These are phyloP conservation scores for Kodamaea fukazawae DNA, from an alignment of 805 yeast species.

Conservation along the genomic window DNA sequence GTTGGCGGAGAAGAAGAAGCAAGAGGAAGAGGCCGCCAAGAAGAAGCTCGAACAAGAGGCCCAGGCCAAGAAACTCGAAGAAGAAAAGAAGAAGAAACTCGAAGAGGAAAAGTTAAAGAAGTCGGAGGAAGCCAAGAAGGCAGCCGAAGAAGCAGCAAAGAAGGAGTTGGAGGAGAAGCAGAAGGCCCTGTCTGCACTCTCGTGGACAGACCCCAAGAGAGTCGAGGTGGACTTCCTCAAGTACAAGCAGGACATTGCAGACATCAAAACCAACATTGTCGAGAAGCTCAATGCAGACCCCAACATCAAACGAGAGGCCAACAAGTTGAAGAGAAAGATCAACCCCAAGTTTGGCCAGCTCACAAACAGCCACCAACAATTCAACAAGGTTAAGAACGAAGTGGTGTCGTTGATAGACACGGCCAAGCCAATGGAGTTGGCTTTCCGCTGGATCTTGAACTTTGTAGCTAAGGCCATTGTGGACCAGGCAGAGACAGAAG, in stretches of 20 bases:
- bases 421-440: slow-evolving; percentile 48
- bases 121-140: slow-evolving; percentile 18
- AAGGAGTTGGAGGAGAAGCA: slow-evolving; percentile 12
- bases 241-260: slow-evolving; percentile 50
- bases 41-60: slow-evolving; percentile 7
- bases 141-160: slow-evolving; percentile 5
- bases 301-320: slow-evolving; percentile 51
- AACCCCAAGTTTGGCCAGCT: slow-evolving; percentile 92
- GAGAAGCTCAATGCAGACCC: slow-evolving; percentile 51
- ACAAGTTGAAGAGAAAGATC: slow-evolving; percentile 67
- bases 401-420: slow-evolving; percentile 48
- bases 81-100: slow-evolving; percentile 9
- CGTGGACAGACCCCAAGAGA: slow-evolving; percentile 29
- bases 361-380: slow-evolving; percentile 66
- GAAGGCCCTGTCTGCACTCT: slow-evolving; percentile 18
- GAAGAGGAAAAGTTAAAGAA: slow-evolving; percentile 19
- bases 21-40: slow-evolving; percentile 7
- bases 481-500: slow-evolving; percentile 91
- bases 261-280: slow-evolving; percentile 61
- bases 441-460: slow-evolving; percentile 73
- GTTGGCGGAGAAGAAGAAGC: slow-evolving; percentile 3
- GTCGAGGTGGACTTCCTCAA: slow-evolving; percentile 45
- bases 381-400: slow-evolving; percentile 49
- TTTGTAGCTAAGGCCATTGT: slow-evolving; percentile 82
- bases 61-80: slow-evolving; percentile 10